Base-by-base conservation (phyloP, 495 filamentous ascomycete genomes). In the Annulohypoxylon moriforme region DNA sequence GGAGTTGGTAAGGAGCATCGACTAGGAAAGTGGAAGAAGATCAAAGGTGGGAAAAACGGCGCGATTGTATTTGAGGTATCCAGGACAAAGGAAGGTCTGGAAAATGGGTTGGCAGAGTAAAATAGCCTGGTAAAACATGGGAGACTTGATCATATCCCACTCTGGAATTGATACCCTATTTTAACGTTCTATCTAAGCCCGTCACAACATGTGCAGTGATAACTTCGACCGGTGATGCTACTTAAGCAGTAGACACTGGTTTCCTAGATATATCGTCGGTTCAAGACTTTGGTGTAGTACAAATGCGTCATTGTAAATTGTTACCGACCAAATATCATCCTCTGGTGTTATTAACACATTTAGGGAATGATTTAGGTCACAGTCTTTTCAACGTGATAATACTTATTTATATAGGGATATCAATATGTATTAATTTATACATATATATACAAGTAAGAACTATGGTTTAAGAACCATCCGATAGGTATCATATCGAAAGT, bases 1-100 rank as follows among this genome's bases (percentile, higher is more conserved):
- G 96, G 90, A 1, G 85, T 94, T 8, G 94, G 93, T 18, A 96
- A 94, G 76, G 94, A 98, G 80, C 89, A 93, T 75, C 85, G 93
- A 20, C 81, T 96, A 33, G 95, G 92, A 1, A 85, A 91, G 62
- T 98, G 93, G 92, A 87, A 86, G 72, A 68, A 86, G 1, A 77
- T 88, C 55, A 79, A 81, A 61, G 81, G 82, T 0, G 94, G 89
- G 2, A 90, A 89, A 71, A 97, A 94, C 77, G 91, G 92, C 2
- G 90, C 90, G 10, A 85, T 93, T 10, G 84, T 97, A 1, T 94
- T 96, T 71, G 92, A 95, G 78, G 88, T 97, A 24, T 88, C 90
- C 0, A 87, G 83, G 75, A 75, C 80, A 64, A 61, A 69, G 31
- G 67, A 73, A 25, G 72, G 40, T 3, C 66, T 68, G 1, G 71